Percentiles rank a stretch among this genome's conserved stretches.
Conservation (phyloP, 2,329 filamentous ascomycete genomes). For the Xylaria sp. region DNA sequence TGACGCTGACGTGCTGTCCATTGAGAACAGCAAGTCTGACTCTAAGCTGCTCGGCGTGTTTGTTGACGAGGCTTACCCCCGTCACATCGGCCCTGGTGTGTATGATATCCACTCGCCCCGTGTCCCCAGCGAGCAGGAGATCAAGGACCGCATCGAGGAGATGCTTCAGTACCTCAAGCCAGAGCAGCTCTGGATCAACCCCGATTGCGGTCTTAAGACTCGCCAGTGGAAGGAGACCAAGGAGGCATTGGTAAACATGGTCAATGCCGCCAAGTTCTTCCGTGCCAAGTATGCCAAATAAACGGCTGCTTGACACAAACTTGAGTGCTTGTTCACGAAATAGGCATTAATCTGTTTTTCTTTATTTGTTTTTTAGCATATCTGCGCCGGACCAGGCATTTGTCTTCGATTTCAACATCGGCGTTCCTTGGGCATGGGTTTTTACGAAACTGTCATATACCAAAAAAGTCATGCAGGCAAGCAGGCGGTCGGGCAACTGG, state of each 20-base stretch:
- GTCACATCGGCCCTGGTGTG: constrained; percentile 98
- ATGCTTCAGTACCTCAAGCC: constrained; percentile 98
- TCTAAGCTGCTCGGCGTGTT: constrained; percentile 99
- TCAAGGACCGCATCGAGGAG: constrained; percentile 96
- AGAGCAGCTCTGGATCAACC: constrained; percentile 99
- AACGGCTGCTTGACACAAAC: constrained; percentile 34
- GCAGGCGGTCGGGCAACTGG: constrained; percentile 38
- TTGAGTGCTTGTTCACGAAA: constrained; percentile 27
- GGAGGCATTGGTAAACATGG: constrained; percentile 94
- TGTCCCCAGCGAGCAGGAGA: constrained; percentile 96
- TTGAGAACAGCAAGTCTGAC: constrained; percentile 99
- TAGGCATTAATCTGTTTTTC: constrained; percentile 38
- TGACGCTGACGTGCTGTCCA: constrained; percentile 96
- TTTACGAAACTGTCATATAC: constrained; percentile 39
- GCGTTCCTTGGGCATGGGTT: constrained; percentile 50
- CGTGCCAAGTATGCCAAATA: constrained; percentile 83
- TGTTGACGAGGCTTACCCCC: constrained; percentile 94
- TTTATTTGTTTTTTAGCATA: constrained; percentile 42
- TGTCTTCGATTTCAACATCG: constrained; percentile 65
- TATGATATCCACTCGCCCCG: constrained; percentile 99
- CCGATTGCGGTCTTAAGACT: constrained; percentile 99
- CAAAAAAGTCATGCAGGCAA: constrained; percentile 43
- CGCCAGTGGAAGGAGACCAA: constrained; percentile 99
- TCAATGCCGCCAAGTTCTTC: constrained; percentile 97
- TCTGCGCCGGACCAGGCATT: constrained; percentile 35